phyloP scores from a whole-genome alignment of 257 asterid species.

The Knoxia roxburghii region DNA sequence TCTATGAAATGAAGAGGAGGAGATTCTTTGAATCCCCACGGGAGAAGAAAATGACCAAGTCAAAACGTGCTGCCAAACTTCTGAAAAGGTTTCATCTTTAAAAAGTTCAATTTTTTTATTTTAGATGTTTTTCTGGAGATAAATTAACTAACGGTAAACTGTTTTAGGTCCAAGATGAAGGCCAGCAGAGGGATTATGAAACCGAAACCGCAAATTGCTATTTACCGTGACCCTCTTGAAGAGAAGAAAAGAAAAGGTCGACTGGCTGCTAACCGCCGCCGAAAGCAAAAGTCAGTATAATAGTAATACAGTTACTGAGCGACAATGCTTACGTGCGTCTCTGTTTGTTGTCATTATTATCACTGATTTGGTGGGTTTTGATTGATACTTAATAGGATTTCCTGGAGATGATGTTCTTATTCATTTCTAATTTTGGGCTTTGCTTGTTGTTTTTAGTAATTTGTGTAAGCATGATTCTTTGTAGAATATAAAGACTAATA shows the following conservation, averaged over 20 bases:
- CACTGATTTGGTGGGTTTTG: neutral
- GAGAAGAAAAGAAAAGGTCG: conserved; percentile 3
- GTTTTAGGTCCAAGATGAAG: neutral
- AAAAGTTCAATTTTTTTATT: neutral
- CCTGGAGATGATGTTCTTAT: too few relatives aligned
- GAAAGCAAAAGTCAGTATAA: neutral
- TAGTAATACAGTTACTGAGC: neutral
- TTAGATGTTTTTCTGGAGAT: neutral
- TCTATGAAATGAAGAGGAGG: conserved; percentile 48
- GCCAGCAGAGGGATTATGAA: neutral
- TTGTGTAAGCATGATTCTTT: neutral
- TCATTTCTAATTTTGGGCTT: neutral
- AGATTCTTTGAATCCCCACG: conserved; percentile 39
- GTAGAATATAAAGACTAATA: neutral
- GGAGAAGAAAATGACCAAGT: conserved; percentile 45
- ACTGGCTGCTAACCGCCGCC: neutral
- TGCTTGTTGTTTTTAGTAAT: neutral
- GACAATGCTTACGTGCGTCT: neutral
- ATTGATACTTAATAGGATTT: neutral
- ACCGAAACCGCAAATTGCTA: neutral
- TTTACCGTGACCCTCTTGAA: neutral
- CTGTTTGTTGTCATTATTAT: neutral
- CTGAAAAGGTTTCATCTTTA: conserved; percentile 34
- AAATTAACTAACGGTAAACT: too few relatives aligned
- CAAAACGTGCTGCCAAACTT: conserved; percentile 50